A percentile compares a stretch with the other conserved stretches of the same genome.
These are phyloP conservation scores for Plenodomus biglobosus DNA, from an alignment of 2,329 filamentous ascomycete species.

Conservation along the genomic window DNA sequence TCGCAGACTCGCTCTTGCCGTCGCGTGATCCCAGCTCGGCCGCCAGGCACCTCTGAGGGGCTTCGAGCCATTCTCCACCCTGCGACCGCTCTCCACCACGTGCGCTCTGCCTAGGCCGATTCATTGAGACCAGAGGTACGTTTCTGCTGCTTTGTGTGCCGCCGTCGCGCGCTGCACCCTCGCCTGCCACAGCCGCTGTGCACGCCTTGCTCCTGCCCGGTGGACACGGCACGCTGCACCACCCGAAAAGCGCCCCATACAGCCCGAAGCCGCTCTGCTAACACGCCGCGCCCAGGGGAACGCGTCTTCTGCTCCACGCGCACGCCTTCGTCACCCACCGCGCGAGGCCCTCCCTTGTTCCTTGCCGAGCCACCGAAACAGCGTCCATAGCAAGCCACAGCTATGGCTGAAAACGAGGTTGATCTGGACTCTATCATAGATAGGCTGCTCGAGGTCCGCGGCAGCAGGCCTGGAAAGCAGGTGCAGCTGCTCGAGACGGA, in stretches of 20 bases:
- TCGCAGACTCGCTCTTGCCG: constrained; percentile 27
- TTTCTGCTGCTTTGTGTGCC: constrained; percentile 8
- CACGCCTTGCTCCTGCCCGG: constrained; percentile 16
- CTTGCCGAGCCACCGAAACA: constrained; percentile 21
- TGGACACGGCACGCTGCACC: constrained; percentile 17
- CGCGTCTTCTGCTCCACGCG: constrained; percentile 26
- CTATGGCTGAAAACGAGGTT: constrained; percentile 84
- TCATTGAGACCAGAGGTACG: constrained; percentile 37
- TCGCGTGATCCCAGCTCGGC: constrained; percentile 40
- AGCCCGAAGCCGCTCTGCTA: constrained; percentile 18
- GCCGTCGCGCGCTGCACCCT: constrained; percentile 3
- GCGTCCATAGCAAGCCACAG: constrained; percentile 45
- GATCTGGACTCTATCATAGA: constrained; percentile 99
- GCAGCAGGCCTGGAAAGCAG: constrained; percentile 97
- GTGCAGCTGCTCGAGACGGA: constrained; percentile 95
- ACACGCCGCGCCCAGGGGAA: constrained; percentile 23
- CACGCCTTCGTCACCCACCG: constrained; percentile 28
- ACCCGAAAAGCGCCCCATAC: constrained; percentile 10
- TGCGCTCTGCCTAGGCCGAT: constrained; percentile 18
- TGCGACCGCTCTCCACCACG: constrained; percentile 27
- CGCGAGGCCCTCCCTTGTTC: constrained; percentile 42
- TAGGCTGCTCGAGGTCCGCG: constrained; percentile 93
- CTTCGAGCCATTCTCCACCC: constrained; percentile 44
- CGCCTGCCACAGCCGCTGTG: constrained; percentile 7
- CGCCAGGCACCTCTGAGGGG: constrained; percentile 44